Evolutionary conservation across 1,284 basidiomycete species (phyloP), one percentile per base, ranked within the genome.

Genomic region (Uromyces viciae-fabae): DNA sequence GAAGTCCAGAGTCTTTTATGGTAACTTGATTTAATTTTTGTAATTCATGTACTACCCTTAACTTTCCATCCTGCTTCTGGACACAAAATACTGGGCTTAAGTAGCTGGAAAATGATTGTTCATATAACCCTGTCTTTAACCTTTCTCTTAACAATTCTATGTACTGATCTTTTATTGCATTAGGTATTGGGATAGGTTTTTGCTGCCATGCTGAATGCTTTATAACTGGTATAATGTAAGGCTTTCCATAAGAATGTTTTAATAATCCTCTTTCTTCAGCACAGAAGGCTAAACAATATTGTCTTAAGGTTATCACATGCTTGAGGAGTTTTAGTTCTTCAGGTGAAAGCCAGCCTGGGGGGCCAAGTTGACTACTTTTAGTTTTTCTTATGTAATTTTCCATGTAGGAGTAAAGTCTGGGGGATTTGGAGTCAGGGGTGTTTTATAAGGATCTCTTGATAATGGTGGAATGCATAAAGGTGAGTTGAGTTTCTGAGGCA

Each of bases 1-100:
- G 42, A 7, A 73, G 3, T 15, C 43, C 49, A 28, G 54, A 5
- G 22, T 75, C 38, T 64, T 62, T 64, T n/a, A 58, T 75, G 19
- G 74, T 75, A 4, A 75, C 40, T 46, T 64, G 43, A 42, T 64
- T 62, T 25, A 76, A 46, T 62, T 62, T 42, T 33, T 76, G 56
- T 9, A 60, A 33, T 15, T 76, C 58, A 66, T 76, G 75, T 19
- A 76, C 75, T 33, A 66, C 40, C 31, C 11, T 76, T 9, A 46
- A 15, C 31, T 76, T 64, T 19, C 75, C 75, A 66, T 77, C 62
- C 49, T 64, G 42, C 31, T 77, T 77, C 38, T 43, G 19, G n/a
- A 77, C 75, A 66, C 58, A 77, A 49, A 77, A 77, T n/a, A 77
- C 75, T 33, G 43, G 60, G 33, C 60, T 77, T 28, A 17, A 64